A percentile compares a stretch with the other conserved stretches of the same genome.
Conservation (phyloP, 176 grass and related monocot genomes). For the Musa schizocarpa region DNA sequence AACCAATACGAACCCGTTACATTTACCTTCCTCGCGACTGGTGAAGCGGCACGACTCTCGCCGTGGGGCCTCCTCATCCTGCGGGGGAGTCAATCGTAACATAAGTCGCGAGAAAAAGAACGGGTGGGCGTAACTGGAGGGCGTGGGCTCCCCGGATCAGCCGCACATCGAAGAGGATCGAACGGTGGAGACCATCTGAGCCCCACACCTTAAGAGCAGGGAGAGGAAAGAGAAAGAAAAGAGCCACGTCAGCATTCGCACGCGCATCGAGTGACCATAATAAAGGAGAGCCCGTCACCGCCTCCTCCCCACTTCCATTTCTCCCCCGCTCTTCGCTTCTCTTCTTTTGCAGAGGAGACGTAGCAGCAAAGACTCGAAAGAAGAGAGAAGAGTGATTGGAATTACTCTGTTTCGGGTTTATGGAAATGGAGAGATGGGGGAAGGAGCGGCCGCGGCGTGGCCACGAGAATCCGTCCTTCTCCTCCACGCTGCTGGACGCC, state of each 20-base stretch:
- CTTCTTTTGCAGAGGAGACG: too few relatives aligned
- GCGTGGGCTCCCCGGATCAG: too few relatives aligned
- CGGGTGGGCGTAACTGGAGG: too few relatives aligned
- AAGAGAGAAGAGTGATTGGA: too few relatives aligned
- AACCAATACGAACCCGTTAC: too few relatives aligned
- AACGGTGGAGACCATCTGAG: background rate
- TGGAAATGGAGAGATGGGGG: background rate
- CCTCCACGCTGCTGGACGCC: constrained; percentile 67
- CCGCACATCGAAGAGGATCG: background rate
- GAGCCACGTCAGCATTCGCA: constrained; percentile 4
- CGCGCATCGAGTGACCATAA: background rate
- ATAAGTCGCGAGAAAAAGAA: too few relatives aligned
- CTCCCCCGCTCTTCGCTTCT: background rate
- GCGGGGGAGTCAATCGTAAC: too few relatives aligned
- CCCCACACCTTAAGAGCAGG: background rate
- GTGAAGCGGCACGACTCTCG: too few relatives aligned
- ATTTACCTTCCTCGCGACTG: too few relatives aligned
- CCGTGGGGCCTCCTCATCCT: too few relatives aligned
- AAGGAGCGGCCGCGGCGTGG: constrained; percentile 12
- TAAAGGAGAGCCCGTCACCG: background rate
- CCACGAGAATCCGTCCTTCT: constrained; percentile 65
- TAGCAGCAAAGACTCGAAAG: too few relatives aligned
- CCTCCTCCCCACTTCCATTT: background rate
- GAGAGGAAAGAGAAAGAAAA: background rate
- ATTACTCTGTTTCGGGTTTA: too few relatives aligned